Conservation (phyloP, 371 early-diverging fungal genomes). For the Rhizopus sp. region DNA sequence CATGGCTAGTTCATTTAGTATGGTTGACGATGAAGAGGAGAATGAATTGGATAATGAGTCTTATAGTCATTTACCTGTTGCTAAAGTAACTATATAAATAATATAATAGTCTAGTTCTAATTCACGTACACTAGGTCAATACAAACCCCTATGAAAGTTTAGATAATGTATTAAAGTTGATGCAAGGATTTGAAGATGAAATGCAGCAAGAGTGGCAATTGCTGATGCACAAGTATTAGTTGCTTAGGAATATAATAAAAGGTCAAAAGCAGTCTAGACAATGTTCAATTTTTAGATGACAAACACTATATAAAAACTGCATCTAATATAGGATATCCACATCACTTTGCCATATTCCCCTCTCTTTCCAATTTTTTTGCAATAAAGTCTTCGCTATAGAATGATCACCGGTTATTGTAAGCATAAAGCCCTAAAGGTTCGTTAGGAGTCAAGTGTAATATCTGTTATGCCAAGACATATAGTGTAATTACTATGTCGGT, state of each 20-base stretch:
- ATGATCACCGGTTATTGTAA: too few species aligned
- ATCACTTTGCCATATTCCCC: too few species aligned
- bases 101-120: not conserved
- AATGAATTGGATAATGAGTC: constrained; percentile 5
- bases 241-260: not conserved
- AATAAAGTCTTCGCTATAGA: too few species aligned
- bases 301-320: too few species aligned
- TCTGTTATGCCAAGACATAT: too few species aligned
- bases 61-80: not conserved
- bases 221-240: constrained; percentile 18
- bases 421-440: too few species aligned
- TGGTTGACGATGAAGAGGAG: constrained; percentile 16
- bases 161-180: constrained; percentile 9
- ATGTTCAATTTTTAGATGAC: too few species aligned
- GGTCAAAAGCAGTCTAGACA: too few species aligned
- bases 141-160: constrained; percentile 2
- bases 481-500: too few species aligned
- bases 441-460: too few species aligned
- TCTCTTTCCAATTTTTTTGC: too few species aligned
- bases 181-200: constrained; percentile 23
- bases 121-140: not conserved
- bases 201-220: constrained; percentile 28
- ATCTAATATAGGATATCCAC: too few species aligned
- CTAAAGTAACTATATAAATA: not conserved
- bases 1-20: constrained; percentile 18